Evolutionary conservation across 1,284 basidiomycete genomes (phyloP), one percentile per base, ranked within the genome.

Genomic region (Marasmius oreades): DNA sequence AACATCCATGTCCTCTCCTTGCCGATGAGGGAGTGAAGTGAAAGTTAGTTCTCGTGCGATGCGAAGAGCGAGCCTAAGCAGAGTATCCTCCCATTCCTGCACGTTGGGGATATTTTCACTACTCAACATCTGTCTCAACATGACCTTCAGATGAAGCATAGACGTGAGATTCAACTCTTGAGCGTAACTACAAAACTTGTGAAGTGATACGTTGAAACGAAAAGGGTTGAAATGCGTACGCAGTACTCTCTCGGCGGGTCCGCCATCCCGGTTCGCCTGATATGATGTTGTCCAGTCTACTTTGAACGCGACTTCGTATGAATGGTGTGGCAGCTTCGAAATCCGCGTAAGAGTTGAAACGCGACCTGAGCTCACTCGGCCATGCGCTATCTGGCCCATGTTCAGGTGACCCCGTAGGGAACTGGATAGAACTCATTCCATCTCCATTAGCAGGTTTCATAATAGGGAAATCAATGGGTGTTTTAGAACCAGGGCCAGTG

Each of bases 1-100:
- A 20, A 98, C 90, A 70, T 99, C 96, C 81, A 97, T 95, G 65
- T 97, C 95, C 53, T 93, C 91, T 2, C 89, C 88, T 70, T 90
- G 86, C 4, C 86, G 80, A 63, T 90, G 82, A 31, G 88, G 85
- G 51, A 86, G 73, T 14, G 88, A 76, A 2, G 87, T 87, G 69
- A 92, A 91, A 1, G 89, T 88, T 56, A 90, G 73, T 56, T 90
- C 89, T 20, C 80, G 80, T 6, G 91, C 89, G 53, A 93, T 86
- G 26, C 87, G 82, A 55, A 93, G 78, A 3, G 91, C 84, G n/a
- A 98, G 77, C 61, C 80, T 85, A 51, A 92, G 78, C 14, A 98
- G 75, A 0, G 85, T 88, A 55, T 88, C 84, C 67, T 95, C 92
- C 95, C 95, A 98, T 63, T 93, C 86, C 51, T 77, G 79, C 24